These are phyloP conservation scores for Magnolia kwangsiensis DNA, from an alignment of 164 flowering plant species.

Conservation along the genomic window DNA sequence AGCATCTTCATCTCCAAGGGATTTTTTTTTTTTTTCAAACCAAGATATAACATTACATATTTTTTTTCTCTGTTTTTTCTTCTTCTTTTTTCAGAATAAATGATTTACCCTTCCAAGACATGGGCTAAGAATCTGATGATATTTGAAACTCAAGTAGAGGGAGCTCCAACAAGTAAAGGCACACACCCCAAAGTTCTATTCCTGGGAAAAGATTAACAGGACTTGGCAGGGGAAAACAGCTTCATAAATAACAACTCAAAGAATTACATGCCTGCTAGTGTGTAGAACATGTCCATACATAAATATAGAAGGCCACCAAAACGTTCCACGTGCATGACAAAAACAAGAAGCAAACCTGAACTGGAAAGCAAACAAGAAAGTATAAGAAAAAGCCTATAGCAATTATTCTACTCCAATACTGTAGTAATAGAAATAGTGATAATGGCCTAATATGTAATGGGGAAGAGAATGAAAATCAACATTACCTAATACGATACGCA, in stretches of 20 bases:
- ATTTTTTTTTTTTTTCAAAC: no score
- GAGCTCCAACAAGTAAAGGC: no score
- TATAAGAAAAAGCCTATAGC: neutral
- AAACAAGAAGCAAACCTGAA: neutral
- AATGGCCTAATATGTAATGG: neutral
- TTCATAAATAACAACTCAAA: slow-evolving; percentile 4
- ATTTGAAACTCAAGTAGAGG: no score
- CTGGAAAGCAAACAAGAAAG: neutral
- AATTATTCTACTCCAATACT: neutral
- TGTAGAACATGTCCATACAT: neutral
- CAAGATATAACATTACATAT: no score
- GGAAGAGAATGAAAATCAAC: neutral
- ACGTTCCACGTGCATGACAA: neutral
- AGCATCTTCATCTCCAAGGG: no score
- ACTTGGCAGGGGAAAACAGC: neutral
- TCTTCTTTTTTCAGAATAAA: no score
- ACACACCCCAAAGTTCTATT: neutral
- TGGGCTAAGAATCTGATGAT: no score
- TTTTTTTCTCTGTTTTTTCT: no score
- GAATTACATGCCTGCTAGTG: slow-evolving; percentile 3
- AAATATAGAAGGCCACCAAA: neutral
- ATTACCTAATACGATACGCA: neutral
- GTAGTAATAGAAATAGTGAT: neutral
- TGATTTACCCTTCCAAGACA: no score
- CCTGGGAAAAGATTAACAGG: neutral